Evolutionary conservation across 2,329 filamentous ascomycete genomes (phyloP).

Genomic region (Aureobasidium sp.): DNA sequence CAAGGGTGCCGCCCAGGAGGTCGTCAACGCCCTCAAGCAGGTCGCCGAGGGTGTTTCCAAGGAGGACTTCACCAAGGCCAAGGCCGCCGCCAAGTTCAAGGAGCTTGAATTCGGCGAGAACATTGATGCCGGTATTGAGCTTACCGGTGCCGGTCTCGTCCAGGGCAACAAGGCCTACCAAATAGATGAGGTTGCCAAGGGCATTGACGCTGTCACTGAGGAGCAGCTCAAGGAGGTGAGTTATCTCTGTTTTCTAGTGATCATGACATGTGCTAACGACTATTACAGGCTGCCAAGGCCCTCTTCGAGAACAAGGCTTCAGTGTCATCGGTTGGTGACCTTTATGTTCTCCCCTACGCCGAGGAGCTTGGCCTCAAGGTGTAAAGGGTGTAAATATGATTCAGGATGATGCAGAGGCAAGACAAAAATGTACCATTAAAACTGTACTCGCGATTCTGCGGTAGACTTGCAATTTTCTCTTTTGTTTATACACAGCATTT

Average conservation of each 20-base stretch:
- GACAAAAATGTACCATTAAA: conserved; percentile 29
- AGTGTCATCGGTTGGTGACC: conserved; percentile 83
- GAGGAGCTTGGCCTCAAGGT: conserved; percentile 91
- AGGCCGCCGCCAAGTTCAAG: conserved; percentile 88
- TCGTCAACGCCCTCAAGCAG: conserved; percentile 75
- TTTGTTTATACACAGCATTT: conserved; percentile 15
- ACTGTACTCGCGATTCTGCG: conserved; percentile 16
- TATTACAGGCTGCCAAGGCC: conserved; percentile 69
- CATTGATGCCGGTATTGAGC: conserved; percentile 67
- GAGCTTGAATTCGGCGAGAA: conserved; percentile 76
- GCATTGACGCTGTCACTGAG: conserved; percentile 71
- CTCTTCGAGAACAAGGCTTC: conserved; percentile 83
- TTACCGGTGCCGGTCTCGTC: conserved; percentile 77
- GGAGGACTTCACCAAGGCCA: conserved; percentile 86
- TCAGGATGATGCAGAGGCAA: conserved; percentile 20
- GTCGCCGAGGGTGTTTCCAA: conserved; percentile 64
- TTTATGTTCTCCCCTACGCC: conserved; percentile 84
- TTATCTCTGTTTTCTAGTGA: conserved; percentile 11
- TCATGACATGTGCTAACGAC: conserved; percentile 21
- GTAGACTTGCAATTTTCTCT: conserved; percentile 16
- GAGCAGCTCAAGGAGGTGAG: conserved; percentile 81
- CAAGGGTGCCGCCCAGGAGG: conserved; percentile 64
- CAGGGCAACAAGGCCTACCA: conserved; percentile 77
- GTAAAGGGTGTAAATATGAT: conserved; percentile 76
- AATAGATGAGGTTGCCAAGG: conserved; percentile 70